Percentiles rank a stretch among this genome's conserved stretches.
These are phyloP conservation scores for Discostella stelligeroides DNA, from an alignment of 108 stramenopile species.

Conservation along the genomic window DNA sequence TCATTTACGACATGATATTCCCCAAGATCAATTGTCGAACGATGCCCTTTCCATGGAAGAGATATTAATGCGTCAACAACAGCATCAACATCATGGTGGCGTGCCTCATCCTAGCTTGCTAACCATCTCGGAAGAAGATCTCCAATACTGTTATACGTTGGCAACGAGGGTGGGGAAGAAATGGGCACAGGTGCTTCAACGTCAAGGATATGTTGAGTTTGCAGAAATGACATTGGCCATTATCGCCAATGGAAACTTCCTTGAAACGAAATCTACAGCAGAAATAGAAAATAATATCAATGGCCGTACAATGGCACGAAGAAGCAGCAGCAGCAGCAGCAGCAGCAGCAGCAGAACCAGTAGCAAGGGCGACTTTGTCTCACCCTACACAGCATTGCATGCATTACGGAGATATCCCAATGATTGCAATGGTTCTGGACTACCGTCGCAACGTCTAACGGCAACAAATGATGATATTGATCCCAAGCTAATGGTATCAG, in stretches of 20 bases:
- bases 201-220: slow-evolving; percentile 25
- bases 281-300: background rate
- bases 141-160: slow-evolving; percentile 14
- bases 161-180: slow-evolving; percentile 21
- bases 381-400: slow-evolving; percentile 26
- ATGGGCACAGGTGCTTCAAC: slow-evolving; percentile 28
- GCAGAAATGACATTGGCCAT: slow-evolving; percentile 11
- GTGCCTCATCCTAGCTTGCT: background rate
- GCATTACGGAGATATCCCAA: slow-evolving; percentile 22
- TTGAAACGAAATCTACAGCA: slow-evolving; percentile 1
- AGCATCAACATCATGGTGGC: slow-evolving; percentile 1
- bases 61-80: too few species aligned
- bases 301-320: background rate
- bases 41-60: background rate
- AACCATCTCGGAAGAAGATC: slow-evolving; percentile 13
- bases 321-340: background rate
- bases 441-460: slow-evolving; percentile 7
- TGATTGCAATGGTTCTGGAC: slow-evolving; percentile 44
- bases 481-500: background rate
- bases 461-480: slow-evolving; percentile 5
- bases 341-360: background rate
- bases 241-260: slow-evolving; percentile 18
- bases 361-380: background rate
- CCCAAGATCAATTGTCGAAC: background rate
- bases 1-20: background rate